Conservation (phyloP, 352 stramenopile species). For the Globisporangium irregulare region DNA sequence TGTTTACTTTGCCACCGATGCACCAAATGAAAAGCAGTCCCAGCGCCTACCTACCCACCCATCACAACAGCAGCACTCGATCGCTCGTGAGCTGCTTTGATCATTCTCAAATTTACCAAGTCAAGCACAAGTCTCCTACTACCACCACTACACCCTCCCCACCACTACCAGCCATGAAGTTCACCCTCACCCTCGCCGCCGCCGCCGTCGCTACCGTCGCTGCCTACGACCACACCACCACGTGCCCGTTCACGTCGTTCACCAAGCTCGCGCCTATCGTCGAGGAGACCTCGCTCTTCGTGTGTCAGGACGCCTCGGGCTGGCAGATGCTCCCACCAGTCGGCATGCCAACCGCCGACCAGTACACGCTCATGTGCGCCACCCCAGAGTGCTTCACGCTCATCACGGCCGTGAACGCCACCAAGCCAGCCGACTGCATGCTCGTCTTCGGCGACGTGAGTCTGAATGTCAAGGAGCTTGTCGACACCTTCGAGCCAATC, state of each 20-base stretch:
- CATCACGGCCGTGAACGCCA: neutral
- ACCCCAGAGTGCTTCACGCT: neutral
- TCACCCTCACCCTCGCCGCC: conserved; percentile 9
- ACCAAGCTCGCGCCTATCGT: conserved; percentile 5
- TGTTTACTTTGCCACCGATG: neutral
- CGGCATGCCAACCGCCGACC: neutral
- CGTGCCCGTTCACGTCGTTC: conserved; percentile 1
- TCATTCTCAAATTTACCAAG: neutral
- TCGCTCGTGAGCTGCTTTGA: neutral
- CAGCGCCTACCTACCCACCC: neutral
- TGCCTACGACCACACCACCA: conserved; percentile 7
- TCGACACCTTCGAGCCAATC: neutral
- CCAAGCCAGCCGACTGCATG: neutral
- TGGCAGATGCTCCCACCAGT: neutral
- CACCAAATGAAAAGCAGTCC: neutral
- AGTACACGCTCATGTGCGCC: neutral
- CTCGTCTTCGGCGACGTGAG: neutral
- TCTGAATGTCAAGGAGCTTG: neutral
- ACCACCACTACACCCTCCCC: neutral
- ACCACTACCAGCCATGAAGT: conserved; percentile 10
- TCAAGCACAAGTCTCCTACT: neutral
- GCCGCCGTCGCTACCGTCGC: conserved; percentile 7
- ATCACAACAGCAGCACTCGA: neutral
- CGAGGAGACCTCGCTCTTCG: too few relatives aligned
- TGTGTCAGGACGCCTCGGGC: neutral